These are phyloP conservation scores for Trichoderma sp. DNA, from an alignment of 2,329 filamentous ascomycete species.

Conservation along the genomic window DNA sequence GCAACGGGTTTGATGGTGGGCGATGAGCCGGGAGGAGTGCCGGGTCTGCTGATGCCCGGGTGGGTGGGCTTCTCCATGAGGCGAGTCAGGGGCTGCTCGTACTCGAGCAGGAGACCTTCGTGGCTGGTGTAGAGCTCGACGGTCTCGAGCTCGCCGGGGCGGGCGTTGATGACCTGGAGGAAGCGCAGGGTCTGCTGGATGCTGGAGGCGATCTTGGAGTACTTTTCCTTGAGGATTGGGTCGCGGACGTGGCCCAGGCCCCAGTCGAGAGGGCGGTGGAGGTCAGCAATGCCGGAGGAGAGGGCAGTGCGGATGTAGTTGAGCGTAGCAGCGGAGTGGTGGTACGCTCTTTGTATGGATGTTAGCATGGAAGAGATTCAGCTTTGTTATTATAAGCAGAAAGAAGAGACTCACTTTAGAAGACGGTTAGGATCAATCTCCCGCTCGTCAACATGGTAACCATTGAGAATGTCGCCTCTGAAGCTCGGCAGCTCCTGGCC, in stretches of 20 bases:
- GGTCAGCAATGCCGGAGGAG: constrained; percentile 85
- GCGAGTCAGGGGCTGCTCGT: constrained; percentile 86
- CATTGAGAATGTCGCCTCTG: constrained; percentile 93
- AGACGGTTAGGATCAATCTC: constrained; percentile 80
- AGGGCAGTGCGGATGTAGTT: constrained; percentile 89
- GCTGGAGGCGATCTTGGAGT: constrained; percentile 78
- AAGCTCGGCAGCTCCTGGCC: constrained; percentile 85
- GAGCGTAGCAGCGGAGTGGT: constrained; percentile 89
- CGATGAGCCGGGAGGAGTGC: constrained; percentile 45
- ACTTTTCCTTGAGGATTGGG: constrained; percentile 79
- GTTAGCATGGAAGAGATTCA: neutral
- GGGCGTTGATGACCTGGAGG: constrained; percentile 90
- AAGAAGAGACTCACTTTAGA: constrained; percentile 56
- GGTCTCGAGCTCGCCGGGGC: constrained; percentile 79
- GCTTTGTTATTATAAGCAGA: neutral
- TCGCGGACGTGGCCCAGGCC: constrained; percentile 88
- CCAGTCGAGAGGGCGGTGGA: constrained; percentile 95
- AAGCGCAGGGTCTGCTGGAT: constrained; percentile 92
- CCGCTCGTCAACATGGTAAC: constrained; percentile 74
- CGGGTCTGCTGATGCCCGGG: constrained; percentile 46
- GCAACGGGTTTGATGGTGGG: constrained; percentile 34
- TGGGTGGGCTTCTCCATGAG: constrained; percentile 67
- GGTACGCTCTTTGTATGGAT: constrained; percentile 69
- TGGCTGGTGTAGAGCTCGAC: constrained; percentile 96
- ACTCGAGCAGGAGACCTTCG: constrained; percentile 90